A percentile compares a stretch with the other conserved stretches of the same genome.
These are phyloP conservation scores for Penicillium sclerotiorum DNA, from an alignment of 2,329 filamentous ascomycete species.

Conservation along the genomic window DNA sequence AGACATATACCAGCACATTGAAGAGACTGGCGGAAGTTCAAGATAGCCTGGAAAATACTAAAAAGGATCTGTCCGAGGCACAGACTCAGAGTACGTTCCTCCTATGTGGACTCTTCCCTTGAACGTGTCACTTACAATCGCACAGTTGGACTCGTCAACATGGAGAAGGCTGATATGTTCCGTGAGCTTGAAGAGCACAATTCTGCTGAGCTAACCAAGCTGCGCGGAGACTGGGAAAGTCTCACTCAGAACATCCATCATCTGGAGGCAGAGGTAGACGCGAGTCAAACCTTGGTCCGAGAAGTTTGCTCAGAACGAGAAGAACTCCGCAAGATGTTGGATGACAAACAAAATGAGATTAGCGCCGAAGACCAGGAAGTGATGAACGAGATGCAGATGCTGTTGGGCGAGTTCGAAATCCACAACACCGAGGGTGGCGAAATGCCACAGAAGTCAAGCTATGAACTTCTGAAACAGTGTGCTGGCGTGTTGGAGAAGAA, in stretches of 20 bases:
- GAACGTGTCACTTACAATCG: conserved; percentile 22
- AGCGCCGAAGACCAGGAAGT: conserved; percentile 44
- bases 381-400: conserved; percentile 44
- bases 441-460: conserved; percentile 37
- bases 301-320: conserved; percentile 44
- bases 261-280: conserved; percentile 43
- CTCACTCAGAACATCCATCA: conserved; percentile 38
- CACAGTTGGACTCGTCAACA: conserved; percentile 38
- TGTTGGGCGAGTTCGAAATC: conserved; percentile 44
- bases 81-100: conserved; percentile 38
- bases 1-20: conserved; percentile 39
- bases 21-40: conserved; percentile 44
- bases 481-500: conserved; percentile 62
- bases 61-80: conserved; percentile 40
- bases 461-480: conserved; percentile 46
- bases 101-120: background rate
- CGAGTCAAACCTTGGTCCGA: conserved; percentile 40
- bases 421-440: conserved; percentile 37
- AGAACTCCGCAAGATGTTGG: conserved; percentile 42
- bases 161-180: conserved; percentile 43
- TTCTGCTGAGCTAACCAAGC: conserved; percentile 35
- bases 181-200: conserved; percentile 40
- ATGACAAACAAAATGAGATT: conserved; percentile 43
- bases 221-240: conserved; percentile 39
- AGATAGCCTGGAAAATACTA: conserved; percentile 36